Conservation (phyloP, 2,329 filamentous ascomycete species). For the Sclerotinia subarctica region DNA sequence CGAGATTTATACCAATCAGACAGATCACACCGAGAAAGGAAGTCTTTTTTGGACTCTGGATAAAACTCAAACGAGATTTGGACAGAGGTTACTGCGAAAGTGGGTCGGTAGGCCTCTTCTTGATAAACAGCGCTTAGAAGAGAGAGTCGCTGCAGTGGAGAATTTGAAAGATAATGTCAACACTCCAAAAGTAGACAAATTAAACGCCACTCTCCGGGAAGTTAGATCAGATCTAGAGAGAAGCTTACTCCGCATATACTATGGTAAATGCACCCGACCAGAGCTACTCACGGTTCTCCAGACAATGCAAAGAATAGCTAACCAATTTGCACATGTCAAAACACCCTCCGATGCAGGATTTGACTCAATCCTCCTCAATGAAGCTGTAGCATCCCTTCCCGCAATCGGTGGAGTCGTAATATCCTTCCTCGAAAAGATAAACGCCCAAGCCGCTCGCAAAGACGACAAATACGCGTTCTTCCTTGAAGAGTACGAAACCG, state of each 20-base stretch:
- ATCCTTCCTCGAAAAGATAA: slow-evolving; percentile 78
- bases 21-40: slow-evolving; percentile 78
- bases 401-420: slow-evolving; percentile 70
- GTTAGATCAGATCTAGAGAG: slow-evolving; percentile 85
- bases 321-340: slow-evolving; percentile 69
- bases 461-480: slow-evolving; percentile 97
- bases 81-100: slow-evolving; percentile 81
- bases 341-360: slow-evolving; percentile 68
- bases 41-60: slow-evolving; percentile 95
- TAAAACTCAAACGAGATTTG: slow-evolving; percentile 86
- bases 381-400: slow-evolving; percentile 73
- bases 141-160: slow-evolving; percentile 78
- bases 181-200: slow-evolving; percentile 65
- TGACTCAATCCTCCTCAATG: slow-evolving; percentile 62
- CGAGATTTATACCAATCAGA: slow-evolving; percentile 94
- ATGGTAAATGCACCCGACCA: slow-evolving; percentile 87
- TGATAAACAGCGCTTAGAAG: slow-evolving; percentile 69
- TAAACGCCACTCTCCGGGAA: slow-evolving; percentile 67
- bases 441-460: slow-evolving; percentile 73
- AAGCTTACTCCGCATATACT: slow-evolving; percentile 92
- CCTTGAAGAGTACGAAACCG: slow-evolving; percentile 79
- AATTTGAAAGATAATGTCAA: slow-evolving; percentile 72
- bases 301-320: slow-evolving; percentile 75
- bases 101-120: slow-evolving; percentile 93
- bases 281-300: slow-evolving; percentile 85